Evolutionary conservation across 352 stramenopile genomes (phyloP), one percentile per base, ranked within the genome.

Genomic region (Achlya hypogyna): DNA sequence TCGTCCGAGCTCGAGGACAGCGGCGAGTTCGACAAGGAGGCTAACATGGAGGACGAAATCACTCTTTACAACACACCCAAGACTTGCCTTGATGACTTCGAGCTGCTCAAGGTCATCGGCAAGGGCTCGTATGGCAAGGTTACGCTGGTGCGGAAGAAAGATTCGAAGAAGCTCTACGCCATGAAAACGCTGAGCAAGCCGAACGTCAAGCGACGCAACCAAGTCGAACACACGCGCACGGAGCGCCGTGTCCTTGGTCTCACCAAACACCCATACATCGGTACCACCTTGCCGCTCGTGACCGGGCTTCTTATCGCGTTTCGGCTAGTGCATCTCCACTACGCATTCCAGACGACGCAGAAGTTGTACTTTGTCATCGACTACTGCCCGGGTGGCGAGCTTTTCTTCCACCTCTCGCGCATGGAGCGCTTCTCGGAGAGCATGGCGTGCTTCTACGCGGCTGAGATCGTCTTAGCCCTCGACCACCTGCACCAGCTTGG

Each of bases 121-220:
- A 96, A 96, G 70, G 89, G 89, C 23, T 93, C 85, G 28, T 97
- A 96, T 58, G 89, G 89, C 71, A 96, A 96, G 72, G 89, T 97
- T 42, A 95, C 84, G 72, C 81, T 93, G 59, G 85, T 93, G 71
- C 81, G 85, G 52, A 89, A 89, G 74, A 93, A 93, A 59, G 82
- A 90, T 9, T 72, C 71, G 43, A 84, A 89, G 51, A 72, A 74
- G 23, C 70, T 93, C 14, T 93, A 90, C 45, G 85, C 85, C 54
- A 93, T 93, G 85, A 93, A 93, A 71, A 90, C 81, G 59, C 80
- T 93, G 45, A 95, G 95, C 80, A 96, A 96, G 73, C 87, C 86
- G 49, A 95, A 90, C 71, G 88, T 93, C 38, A 96, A 92, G 74
- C 78, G 79, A 45, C 74, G 81, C 71, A 89, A 91, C 66, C 85